These are phyloP conservation scores for Gaeumannomyces sp. DNA, from an alignment of 2,329 filamentous ascomycete genomes.

Conservation along the genomic window DNA sequence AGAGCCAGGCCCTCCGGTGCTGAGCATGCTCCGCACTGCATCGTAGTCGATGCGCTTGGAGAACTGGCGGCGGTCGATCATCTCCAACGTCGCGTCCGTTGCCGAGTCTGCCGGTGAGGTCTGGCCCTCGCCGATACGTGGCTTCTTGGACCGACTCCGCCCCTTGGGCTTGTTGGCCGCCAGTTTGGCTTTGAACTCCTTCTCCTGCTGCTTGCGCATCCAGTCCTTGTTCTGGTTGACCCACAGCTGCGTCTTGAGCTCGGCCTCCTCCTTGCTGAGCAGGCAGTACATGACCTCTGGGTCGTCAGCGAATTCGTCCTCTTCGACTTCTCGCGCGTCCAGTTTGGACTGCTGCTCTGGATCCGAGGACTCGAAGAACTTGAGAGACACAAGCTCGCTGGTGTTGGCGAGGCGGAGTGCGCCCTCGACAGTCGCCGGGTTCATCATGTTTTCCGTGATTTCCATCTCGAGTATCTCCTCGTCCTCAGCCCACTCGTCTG, in stretches of 20 bases:
- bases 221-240: constrained; percentile 92
- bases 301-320: constrained; percentile 83
- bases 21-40: constrained; percentile 52
- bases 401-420: constrained; percentile 53
- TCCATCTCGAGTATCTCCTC: constrained; percentile 63
- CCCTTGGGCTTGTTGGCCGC: constrained; percentile 25
- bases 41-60: constrained; percentile 73
- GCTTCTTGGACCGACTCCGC: constrained; percentile 43
- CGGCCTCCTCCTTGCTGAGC: constrained; percentile 65
- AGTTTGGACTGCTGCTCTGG: constrained; percentile 25
- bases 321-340: constrained; percentile 61
- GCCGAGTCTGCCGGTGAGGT: constrained; percentile 60
- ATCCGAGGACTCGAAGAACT: constrained; percentile 32
- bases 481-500: constrained; percentile 56
- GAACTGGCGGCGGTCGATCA: constrained; percentile 61
- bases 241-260: constrained; percentile 88
- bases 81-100: constrained; percentile 62
- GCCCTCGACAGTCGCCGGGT: constrained; percentile 51
- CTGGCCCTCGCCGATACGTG: constrained; percentile 60
- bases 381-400: constrained; percentile 40
- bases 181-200: constrained; percentile 67
- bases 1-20: constrained; percentile 38
- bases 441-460: constrained; percentile 62
- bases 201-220: constrained; percentile 79
- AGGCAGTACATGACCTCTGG: constrained; percentile 79